Conservation (phyloP, 768 basidiomycete genomes). For the Macrolepiota albuminosa region DNA sequence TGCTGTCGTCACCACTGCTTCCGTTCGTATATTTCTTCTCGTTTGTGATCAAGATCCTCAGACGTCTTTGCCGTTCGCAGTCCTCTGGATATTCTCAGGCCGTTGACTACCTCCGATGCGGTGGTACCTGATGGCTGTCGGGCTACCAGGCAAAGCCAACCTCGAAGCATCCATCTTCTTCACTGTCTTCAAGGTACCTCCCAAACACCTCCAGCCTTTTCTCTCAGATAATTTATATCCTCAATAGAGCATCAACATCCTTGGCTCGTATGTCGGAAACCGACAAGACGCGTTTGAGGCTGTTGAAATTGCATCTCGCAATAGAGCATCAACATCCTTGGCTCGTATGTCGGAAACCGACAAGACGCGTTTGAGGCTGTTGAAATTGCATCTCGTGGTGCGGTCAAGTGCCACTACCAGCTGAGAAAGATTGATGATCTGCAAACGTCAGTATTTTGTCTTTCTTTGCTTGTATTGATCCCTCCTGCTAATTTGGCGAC, state of each 20-base stretch:
- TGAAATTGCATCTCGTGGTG: conserved; percentile 65
- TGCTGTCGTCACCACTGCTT: conserved; percentile 56
- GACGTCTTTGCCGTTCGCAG: conserved; percentile 12
- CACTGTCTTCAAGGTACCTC: conserved; percentile 54
- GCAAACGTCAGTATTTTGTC: conserved; percentile 35
- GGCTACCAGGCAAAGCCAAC: conserved; percentile 61
- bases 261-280: conserved; percentile 60
- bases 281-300: conserved; percentile 84
- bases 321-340: conserved; percentile 50
- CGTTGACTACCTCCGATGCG: conserved; percentile 68
- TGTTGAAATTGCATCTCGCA: conserved; percentile 60
- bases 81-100: conserved; percentile 47
- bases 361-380: conserved; percentile 84
- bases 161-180: conserved; percentile 66
- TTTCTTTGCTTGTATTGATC: not conserved
- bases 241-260: conserved; percentile 47
- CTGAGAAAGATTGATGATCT: conserved; percentile 47
- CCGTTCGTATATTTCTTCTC: conserved; percentile 21
- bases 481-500: not conserved
- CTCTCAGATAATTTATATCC: conserved; percentile 11
- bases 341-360: conserved; percentile 63
- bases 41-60: not conserved
- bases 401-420: conserved; percentile 57
- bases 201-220: not conserved
- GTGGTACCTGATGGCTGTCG: conserved; percentile 78